Percentiles rank a stretch among this genome's conserved stretches.
Evolutionary conservation across 345 rosid genomes (phyloP).

Genomic region (Carallia pectinifolia): DNA sequence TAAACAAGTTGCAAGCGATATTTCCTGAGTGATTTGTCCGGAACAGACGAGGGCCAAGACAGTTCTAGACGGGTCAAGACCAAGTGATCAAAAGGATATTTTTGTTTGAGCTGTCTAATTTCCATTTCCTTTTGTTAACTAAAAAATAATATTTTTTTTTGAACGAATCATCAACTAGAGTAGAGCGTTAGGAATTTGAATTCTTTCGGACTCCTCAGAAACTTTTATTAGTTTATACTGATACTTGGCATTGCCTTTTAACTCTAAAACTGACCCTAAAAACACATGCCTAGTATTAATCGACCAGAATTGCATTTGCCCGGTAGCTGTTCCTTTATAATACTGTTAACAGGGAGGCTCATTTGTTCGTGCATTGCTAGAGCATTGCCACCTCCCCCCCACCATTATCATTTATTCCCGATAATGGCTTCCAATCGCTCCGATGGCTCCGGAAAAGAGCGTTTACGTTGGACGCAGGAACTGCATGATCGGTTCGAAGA

Average conservation of each 20-base stretch:
- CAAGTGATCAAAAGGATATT: no score
- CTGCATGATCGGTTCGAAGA: slow-evolving; percentile 48
- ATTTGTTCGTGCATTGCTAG: slow-evolving; percentile 8
- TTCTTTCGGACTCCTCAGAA: slow-evolving; percentile 6
- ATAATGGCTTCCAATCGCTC: slow-evolving; percentile 35
- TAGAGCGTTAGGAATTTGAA: slow-evolving; percentile 10
- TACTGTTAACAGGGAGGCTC: slow-evolving; percentile 5
- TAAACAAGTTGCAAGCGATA: no score
- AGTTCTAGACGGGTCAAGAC: no score
- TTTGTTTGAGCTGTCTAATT: no score
- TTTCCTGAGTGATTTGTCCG: no score
- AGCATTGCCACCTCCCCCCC: neutral
- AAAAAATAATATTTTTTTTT: neutral
- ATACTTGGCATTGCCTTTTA: slow-evolving; percentile 11
- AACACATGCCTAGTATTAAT: slow-evolving; percentile 23
- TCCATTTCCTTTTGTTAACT: neutral
- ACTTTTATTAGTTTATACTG: slow-evolving; percentile 13
- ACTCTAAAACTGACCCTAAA: slow-evolving; percentile 6
- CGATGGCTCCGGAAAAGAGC: slow-evolving; percentile 41
- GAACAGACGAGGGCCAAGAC: neutral
- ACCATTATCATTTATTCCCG: neutral
- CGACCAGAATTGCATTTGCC: slow-evolving; percentile 20
- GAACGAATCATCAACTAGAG: no score
- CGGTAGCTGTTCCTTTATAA: slow-evolving; percentile 14
- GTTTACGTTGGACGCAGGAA: slow-evolving; percentile 50